Evolutionary conservation across 2,329 filamentous ascomycete species (phyloP), one percentile per base, ranked within the genome.

Genomic region (Aspergillus unguis): DNA sequence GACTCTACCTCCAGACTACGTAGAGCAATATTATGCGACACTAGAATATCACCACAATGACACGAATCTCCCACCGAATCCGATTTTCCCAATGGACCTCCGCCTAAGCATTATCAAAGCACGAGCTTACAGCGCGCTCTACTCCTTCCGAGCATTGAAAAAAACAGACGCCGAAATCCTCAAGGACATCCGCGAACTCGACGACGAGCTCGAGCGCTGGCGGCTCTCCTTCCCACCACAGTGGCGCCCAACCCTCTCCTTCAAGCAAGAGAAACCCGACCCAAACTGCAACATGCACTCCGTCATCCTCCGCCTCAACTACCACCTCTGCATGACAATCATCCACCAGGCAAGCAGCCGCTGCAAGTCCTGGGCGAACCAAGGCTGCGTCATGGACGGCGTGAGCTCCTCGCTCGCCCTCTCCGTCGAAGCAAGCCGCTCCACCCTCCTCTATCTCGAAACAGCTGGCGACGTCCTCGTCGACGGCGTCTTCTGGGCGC

Each of bases 181-280:
- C 2, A 73, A 75, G 7, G 75, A 78, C 3, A 83, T 84, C 9
- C 75, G 81, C 5, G 77, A 82, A 61, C 67, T 84, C 0, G 81
- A 84, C 52, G 77, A 80, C 25, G 78, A 82, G 29, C 66, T 84
- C 0, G 81, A 84, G 43, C 63, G 63, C 9, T 84, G 81, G 81
- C 72, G 82, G 1, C 58, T 75, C 1, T 79, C 79, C 0, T 60
- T 84, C 0, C 76, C 78, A 0, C 58, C 61, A 0, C 58, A 69
- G 5, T 77, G 71, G 50, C 70, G 80, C 2, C 81, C 81, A 0
- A 73, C 70, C 0, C 63, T 84, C 6, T 76, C 77, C 0, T 72
- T 77, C 11, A 68, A 69, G 0, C 60, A 70, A 6, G 62, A 69
- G 3, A 52, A 63, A 6, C 60, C 62, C 0, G 64, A 67, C 47